Percentiles rank a stretch among this genome's conserved stretches.
phyloP scores from a whole-genome alignment of 1,284 basidiomycete genomes.

The Mycosarcoma mackinlayi region DNA sequence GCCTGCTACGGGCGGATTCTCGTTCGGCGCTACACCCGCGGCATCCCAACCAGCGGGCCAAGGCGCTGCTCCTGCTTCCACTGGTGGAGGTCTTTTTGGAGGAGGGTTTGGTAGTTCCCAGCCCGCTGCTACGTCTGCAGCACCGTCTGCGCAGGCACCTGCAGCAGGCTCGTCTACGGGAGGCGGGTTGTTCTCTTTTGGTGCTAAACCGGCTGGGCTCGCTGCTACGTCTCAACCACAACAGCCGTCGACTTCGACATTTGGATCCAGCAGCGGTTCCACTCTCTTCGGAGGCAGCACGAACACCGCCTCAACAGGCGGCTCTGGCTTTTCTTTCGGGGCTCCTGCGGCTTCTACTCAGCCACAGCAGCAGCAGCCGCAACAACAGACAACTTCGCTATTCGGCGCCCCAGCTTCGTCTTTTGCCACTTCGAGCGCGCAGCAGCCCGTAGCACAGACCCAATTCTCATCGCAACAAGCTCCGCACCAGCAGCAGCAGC shows the following conservation, averaged over 20 bases:
- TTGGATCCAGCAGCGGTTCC: conserved; percentile 31
- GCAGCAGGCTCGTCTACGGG: conserved; percentile 17
- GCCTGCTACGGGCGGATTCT: conserved; percentile 47
- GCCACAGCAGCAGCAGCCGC: conserved; percentile 20
- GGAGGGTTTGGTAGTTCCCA: conserved; percentile 24
- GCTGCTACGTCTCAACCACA: conserved; percentile 24
- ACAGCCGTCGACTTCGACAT: conserved; percentile 29
- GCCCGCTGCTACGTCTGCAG: conserved; percentile 23
- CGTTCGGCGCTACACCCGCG: conserved; percentile 49
- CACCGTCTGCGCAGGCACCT: conserved; percentile 26
- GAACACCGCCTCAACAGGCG: conserved; percentile 10
- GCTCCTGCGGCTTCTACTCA: conserved; percentile 15
- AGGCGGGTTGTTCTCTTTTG: conserved; percentile 37
- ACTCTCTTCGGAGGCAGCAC: conserved; percentile 36
- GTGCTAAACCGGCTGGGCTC: conserved; percentile 21
- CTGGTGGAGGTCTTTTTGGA: conserved; percentile 38
- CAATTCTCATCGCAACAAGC: conserved; percentile 21
- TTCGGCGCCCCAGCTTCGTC: conserved; percentile 35
- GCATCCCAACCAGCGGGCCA: conserved; percentile 26
- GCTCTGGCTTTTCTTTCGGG: conserved; percentile 40
- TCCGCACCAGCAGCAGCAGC: conserved; percentile 16
- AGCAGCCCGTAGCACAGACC: conserved; percentile 28
- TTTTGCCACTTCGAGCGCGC: conserved; percentile 24
- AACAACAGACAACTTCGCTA: conserved; percentile 31
- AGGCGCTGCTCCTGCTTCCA: conserved; percentile 19